Conservation (phyloP, 257 asterid genomes). For the Phtheirospermum japonicum region DNA sequence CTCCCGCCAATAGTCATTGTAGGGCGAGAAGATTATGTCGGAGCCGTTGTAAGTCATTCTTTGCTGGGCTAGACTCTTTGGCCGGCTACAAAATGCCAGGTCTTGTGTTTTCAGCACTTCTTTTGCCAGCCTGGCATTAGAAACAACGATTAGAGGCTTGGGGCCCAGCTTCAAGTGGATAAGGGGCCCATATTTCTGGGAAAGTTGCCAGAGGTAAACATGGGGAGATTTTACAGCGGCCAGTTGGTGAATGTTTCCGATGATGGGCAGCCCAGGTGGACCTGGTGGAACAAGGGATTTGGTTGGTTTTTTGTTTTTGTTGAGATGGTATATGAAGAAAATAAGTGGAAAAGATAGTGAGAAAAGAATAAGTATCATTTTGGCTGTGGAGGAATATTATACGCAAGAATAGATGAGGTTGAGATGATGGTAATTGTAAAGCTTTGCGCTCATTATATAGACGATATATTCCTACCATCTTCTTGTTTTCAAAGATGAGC, state of each 20-base stretch:
- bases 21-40: neutral
- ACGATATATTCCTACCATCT: too few species aligned
- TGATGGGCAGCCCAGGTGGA: slow-evolving; percentile 26
- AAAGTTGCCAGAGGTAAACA: slow-evolving; percentile 2
- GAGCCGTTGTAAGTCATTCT: neutral
- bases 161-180: slow-evolving; percentile 10
- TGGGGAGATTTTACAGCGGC: neutral
- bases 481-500: too few species aligned
- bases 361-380: too few species aligned
- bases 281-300: slow-evolving; percentile 23
- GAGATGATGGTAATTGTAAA: too few species aligned
- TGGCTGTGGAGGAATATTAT: too few species aligned
- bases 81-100: slow-evolving; percentile 22
- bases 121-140: slow-evolving; percentile 19
- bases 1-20: neutral
- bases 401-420: too few species aligned
- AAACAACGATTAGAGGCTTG: slow-evolving; percentile 11
- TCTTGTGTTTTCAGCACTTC: slow-evolving; percentile 31
- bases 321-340: neutral
- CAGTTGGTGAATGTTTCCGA: slow-evolving; percentile 30
- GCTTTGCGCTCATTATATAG: too few species aligned
- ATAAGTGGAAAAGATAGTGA: too few species aligned
- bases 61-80: neutral
- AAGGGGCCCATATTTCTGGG: slow-evolving; percentile 18
- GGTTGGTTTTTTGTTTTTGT: neutral